These are phyloP conservation scores for Hymenoscyphus salicellus DNA, from an alignment of 2,329 filamentous ascomycete species.

Conservation along the genomic window DNA sequence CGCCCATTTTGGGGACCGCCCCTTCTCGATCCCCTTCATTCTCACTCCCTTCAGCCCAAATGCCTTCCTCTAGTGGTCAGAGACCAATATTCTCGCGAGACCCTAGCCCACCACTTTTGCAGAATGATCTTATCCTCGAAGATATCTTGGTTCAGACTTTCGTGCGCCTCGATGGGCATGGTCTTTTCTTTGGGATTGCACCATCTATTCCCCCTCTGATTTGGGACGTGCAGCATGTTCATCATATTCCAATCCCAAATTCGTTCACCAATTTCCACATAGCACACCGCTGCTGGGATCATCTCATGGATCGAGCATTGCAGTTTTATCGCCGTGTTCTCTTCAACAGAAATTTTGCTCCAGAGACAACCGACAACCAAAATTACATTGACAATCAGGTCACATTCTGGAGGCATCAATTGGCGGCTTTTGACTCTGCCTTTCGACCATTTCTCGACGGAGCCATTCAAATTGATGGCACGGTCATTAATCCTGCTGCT, in stretches of 20 bases:
- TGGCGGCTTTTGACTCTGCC: conserved; percentile 27
- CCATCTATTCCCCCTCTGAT: conserved; percentile 29
- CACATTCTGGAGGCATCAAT: conserved; percentile 16
- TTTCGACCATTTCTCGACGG: conserved; percentile 28
- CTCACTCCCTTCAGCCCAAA: conserved; percentile 16
- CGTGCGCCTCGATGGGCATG: conserved; percentile 28
- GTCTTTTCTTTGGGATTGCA: conserved; percentile 30
- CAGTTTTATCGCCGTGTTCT: conserved; percentile 30
- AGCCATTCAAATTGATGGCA: conserved; percentile 24
- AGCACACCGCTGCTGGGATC: conserved; percentile 34
- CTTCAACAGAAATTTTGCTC: conserved; percentile 26
- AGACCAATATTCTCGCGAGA: conserved; percentile 23
- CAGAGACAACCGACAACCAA: conserved; percentile 19
- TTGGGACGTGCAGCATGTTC: conserved; percentile 32
- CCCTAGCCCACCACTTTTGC: conserved; percentile 23
- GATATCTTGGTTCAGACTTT: conserved; percentile 33
- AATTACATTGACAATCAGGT: conserved; percentile 20
- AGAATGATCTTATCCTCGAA: conserved; percentile 31
- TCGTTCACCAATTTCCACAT: conserved; percentile 25
- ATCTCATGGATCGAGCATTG: conserved; percentile 31
- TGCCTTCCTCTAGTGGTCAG: conserved; percentile 18
- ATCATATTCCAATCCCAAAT: conserved; percentile 29
- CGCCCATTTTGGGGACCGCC: background rate
- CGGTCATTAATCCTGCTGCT: conserved; percentile 24
- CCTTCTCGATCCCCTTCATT: conserved; percentile 11